Evolutionary conservation across 1,139 yeast genomes (phyloP).

Genomic region (Geotrichum fermentans): DNA sequence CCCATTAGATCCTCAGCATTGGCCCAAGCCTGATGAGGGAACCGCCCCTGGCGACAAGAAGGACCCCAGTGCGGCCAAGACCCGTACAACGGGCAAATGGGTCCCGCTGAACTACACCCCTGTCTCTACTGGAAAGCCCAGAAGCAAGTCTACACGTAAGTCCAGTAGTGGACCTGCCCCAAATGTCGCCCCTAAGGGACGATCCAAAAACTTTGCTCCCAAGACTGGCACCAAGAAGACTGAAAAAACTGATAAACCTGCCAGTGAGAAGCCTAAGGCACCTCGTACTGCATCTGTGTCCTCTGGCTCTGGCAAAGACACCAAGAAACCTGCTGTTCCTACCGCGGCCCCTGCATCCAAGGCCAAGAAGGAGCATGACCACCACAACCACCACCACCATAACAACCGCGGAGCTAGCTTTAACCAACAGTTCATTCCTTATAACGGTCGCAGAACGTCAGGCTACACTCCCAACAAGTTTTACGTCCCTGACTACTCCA

Average conservation of each 20-base stretch:
- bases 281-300: slow-evolving; percentile 3
- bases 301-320: slow-evolving; percentile 11
- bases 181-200: slow-evolving; percentile 15
- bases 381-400: slow-evolving; percentile 23
- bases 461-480: slow-evolving; percentile 13
- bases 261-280: slow-evolving; percentile 6
- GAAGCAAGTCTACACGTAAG: slow-evolving; percentile 17
- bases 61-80: slow-evolving; percentile 8
- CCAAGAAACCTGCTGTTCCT: slow-evolving; percentile 3
- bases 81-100: slow-evolving; percentile 16
- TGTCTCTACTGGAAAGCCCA: slow-evolving; percentile 7
- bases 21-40: slow-evolving; percentile 23
- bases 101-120: slow-evolving; percentile 19
- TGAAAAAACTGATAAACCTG: slow-evolving; percentile 5
- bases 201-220: slow-evolving; percentile 51
- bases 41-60: slow-evolving; percentile 14
- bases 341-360: neutral
- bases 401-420: slow-evolving; percentile 18
- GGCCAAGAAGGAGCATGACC: slow-evolving; percentile 15
- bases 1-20: slow-evolving; percentile 18
- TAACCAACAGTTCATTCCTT: slow-evolving; percentile 15
- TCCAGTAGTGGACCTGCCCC: slow-evolving; percentile 5
- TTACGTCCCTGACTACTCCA: slow-evolving; percentile 8
- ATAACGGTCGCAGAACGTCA: slow-evolving; percentile 17
- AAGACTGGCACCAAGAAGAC: slow-evolving; percentile 39